Conservation (phyloP, 345 rosid genomes). For the Boechera divaricarpa region DNA sequence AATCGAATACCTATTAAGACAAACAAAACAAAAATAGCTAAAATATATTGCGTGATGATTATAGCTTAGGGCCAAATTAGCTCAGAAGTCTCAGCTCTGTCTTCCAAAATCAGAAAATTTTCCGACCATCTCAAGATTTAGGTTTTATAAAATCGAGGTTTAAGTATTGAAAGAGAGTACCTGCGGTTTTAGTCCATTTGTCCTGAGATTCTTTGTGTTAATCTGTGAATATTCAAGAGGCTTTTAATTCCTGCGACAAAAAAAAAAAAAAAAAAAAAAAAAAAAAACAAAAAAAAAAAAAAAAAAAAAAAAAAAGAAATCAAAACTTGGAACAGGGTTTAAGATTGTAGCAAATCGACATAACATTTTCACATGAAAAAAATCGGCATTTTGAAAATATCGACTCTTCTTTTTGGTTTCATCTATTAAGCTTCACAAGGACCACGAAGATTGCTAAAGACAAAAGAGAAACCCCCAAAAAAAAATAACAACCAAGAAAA, state of each 20-base stretch:
- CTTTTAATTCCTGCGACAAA: slow-evolving; percentile 30
- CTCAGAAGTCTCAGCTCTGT: background rate
- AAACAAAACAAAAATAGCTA: background rate
- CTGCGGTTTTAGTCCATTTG: slow-evolving; percentile 31
- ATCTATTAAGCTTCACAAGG: slow-evolving; percentile 7
- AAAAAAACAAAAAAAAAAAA: background rate
- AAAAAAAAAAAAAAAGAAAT: background rate
- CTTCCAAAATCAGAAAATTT: background rate
- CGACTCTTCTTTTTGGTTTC: slow-evolving; percentile 12
- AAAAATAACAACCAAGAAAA: background rate
- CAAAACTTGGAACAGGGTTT: slow-evolving; percentile 33
- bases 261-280: background rate
- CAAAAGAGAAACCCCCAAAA: background rate
- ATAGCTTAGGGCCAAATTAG: background rate
- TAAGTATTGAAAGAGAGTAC: slow-evolving; percentile 19
- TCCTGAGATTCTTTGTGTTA: slow-evolving; percentile 25
- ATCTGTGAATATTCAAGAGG: slow-evolving; percentile 29
- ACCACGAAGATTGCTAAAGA: slow-evolving; percentile 21
- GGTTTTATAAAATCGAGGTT: background rate
- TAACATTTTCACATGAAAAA: slow-evolving; percentile 1
- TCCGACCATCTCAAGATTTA: background rate
- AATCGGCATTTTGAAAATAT: slow-evolving; percentile 2
- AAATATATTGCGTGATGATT: background rate
- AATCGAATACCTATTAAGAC: background rate
- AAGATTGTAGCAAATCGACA: slow-evolving; percentile 13